These are phyloP conservation scores for Solanum chaucha DNA, from an alignment of 257 asterid genomes.

Conservation along the genomic window DNA sequence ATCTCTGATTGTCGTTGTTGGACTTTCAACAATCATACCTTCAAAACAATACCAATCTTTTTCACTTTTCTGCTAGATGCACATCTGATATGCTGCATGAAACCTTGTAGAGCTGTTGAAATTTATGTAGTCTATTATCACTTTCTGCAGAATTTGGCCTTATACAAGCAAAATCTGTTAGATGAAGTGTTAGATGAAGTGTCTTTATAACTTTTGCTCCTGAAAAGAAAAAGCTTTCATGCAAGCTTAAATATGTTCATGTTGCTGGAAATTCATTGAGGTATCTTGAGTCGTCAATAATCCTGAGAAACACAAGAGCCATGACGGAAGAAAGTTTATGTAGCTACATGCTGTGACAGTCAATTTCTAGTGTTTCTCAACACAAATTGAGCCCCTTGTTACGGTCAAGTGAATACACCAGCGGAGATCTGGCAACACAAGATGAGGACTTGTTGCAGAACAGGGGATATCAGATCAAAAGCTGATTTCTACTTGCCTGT, in stretches of 20 bases:
- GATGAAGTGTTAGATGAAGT: slow-evolving; percentile 25
- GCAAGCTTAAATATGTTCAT: neutral
- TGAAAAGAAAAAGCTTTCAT: neutral
- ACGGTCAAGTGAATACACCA: neutral
- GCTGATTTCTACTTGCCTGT: neutral
- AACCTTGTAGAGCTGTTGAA: neutral
- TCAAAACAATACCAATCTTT: neutral
- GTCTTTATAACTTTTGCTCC: neutral
- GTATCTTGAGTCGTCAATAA: neutral
- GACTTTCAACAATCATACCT: neutral
- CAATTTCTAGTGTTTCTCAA: neutral
- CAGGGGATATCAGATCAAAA: neutral
- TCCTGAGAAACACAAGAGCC: neutral
- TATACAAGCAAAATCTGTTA: slow-evolving; percentile 33
- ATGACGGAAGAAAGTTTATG: neutral
- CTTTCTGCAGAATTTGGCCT: slow-evolving; percentile 52
- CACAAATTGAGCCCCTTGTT: neutral
- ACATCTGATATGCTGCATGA: neutral
- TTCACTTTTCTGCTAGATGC: neutral
- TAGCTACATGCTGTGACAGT: neutral
- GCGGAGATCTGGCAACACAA: neutral
- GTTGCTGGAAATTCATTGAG: neutral
- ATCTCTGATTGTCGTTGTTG: neutral
- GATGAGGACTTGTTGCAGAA: neutral
- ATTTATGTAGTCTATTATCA: neutral